Base-by-base conservation (phyloP, 306 rosid species). In the Cicer bijugum region DNA sequence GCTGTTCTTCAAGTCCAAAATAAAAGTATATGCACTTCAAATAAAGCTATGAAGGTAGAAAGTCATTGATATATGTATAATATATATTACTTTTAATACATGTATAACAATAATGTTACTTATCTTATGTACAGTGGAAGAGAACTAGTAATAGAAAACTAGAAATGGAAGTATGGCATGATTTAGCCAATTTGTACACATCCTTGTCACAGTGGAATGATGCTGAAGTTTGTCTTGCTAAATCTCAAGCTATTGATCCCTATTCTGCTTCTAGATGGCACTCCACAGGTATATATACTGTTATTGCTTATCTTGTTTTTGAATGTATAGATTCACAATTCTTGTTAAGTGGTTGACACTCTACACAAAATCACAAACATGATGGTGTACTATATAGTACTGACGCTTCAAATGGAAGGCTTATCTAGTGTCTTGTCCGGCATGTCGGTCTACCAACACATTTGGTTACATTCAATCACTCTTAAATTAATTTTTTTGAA, bases 161-260 rank as follows among this genome's bases (percentile, higher is more conserved):
- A 72, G 98, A 93, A 88, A 88, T 86, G 89, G 97, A 93, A 86
- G 84, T 88, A 35, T 93, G 98, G 98, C 90, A 88, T 69, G 97
- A 93, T 73, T 86, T 93, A 52, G 96, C 97, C 38, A 81, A 89
- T 15, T 59, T 89, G 15, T 93, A 93, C 74, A 89, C 80, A 11
- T 75, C 83, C 35, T 80, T 89, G 70, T 91, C 97, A 7, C 89
- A 84, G 44, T 93, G 97, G 97, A 78, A 73, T 45, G 98, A 93
- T 55, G 97, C 97, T 44, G 97, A 93, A 82, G 84, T 89, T 67
- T 93, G 97, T 70, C 91, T 91, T 45, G 85, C 94, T 61, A 93
- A 91, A 80, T 89, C 93, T 44, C 80, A 71, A 71, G 86, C 88
- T 55, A 89, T 93, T 74, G 69, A 88, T 84, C 96, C 98, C 12